phyloP scores from a whole-genome alignment of 176 grass and related monocot species.

The Ensete ventricosum region DNA sequence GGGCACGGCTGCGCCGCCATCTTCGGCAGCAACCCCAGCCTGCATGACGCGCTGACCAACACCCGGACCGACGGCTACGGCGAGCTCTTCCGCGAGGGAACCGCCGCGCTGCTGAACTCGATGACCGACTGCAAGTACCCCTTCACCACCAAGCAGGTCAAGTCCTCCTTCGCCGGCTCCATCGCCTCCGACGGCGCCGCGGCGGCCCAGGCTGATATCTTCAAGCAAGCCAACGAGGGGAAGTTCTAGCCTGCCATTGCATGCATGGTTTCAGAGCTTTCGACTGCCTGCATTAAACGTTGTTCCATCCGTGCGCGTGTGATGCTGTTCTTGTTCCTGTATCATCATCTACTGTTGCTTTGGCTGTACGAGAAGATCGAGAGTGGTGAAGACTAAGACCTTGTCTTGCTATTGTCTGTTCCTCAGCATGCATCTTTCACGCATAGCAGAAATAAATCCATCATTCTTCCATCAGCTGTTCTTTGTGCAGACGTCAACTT shows the following conservation, averaged over 20 bases:
- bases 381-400: no score
- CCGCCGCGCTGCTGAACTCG: constrained; percentile 75
- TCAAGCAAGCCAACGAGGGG: constrained; percentile 69
- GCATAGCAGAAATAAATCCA: no score
- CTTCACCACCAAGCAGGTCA: constrained; percentile 56
- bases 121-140: constrained; percentile 60
- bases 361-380: no score
- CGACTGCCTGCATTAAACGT: no score
- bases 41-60: constrained; percentile 67
- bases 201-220: constrained; percentile 51
- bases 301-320: no score
- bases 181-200: constrained; percentile 47
- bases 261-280: no score
- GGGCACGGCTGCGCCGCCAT: constrained; percentile 35
- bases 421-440: no score
- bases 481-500: no score
- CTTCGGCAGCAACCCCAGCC: constrained; percentile 44
- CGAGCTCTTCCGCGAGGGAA: constrained; percentile 62
- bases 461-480: no score
- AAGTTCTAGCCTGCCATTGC: constrained; percentile 18
- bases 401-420: no score
- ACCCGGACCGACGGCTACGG: constrained; percentile 47
- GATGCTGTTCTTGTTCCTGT: no score
- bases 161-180: constrained; percentile 33
- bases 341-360: no score